A percentile compares a stretch with the other conserved stretches of the same genome.
These are phyloP conservation scores for Ricinus communis DNA, from an alignment of 345 rosid species.

Conservation along the genomic window DNA sequence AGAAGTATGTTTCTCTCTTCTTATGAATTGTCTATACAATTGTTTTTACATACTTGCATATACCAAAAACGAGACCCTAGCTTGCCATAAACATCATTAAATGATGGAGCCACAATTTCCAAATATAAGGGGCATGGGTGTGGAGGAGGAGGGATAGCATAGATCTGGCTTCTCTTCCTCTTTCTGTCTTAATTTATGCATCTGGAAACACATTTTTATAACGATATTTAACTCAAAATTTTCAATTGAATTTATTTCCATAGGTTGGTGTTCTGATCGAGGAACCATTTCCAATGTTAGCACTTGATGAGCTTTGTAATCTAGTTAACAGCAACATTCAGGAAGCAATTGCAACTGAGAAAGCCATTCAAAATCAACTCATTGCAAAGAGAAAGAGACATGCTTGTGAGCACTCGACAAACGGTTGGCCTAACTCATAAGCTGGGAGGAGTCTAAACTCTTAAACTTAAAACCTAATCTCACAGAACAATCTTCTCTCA, in stretches of 20 bases:
- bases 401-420: constrained; percentile 50
- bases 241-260: constrained; percentile 6
- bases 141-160: too few relatives aligned
- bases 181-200: too few relatives aligned
- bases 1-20: constrained; percentile 51
- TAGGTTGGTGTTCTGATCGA: constrained; percentile 97
- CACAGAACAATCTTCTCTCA: neutral
- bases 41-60: neutral
- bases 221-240: neutral
- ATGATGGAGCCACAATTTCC: too few relatives aligned
- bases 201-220: neutral
- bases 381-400: constrained; percentile 42
- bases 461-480: neutral
- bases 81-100: too few relatives aligned
- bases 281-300: constrained; percentile 94
- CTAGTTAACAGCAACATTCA: constrained; percentile 47
- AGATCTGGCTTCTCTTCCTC: neutral
- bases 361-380: constrained; percentile 48
- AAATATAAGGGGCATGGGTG: too few relatives aligned
- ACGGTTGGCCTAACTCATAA: constrained; percentile 65
- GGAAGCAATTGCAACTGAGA: constrained; percentile 61
- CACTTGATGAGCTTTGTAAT: constrained; percentile 76
- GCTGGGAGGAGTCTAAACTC: neutral
- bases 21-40: neutral
- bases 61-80: too few relatives aligned